phyloP scores from a whole-genome alignment of 225 moss, liverwort and hornwort species.

The Marchantia paleacea region DNA sequence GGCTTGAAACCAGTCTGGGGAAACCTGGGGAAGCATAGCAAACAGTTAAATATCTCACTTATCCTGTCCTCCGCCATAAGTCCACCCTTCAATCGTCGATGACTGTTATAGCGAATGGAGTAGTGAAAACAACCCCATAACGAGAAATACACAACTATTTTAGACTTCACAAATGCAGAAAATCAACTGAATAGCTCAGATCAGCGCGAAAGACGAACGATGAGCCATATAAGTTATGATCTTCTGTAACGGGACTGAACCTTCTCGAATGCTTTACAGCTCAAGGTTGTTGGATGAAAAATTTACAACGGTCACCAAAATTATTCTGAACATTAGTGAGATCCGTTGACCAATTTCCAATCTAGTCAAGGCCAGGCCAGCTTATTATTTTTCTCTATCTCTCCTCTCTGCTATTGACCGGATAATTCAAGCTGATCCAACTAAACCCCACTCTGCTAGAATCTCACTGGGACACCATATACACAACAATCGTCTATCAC shows the following conservation, averaged over 20 bases:
- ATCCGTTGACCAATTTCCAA: slow-evolving; percentile 24
- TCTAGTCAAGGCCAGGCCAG: slow-evolving; percentile 20
- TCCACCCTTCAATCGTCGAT: too few species aligned
- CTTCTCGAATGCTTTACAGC: slow-evolving; percentile 13
- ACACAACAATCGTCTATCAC: slow-evolving; percentile 8
- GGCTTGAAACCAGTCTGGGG: too few species aligned
- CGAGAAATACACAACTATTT: too few species aligned
- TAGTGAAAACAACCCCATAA: too few species aligned
- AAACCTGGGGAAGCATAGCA: too few species aligned
- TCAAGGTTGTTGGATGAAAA: not conserved
- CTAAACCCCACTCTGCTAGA: slow-evolving; percentile 13
- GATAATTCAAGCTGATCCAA: not conserved
- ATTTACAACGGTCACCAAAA: not conserved
- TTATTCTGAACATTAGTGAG: slow-evolving; percentile 11
- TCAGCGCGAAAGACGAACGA: not conserved
- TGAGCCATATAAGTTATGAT: not conserved
- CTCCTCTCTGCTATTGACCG: not conserved
- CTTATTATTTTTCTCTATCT: too few species aligned
- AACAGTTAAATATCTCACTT: too few species aligned
- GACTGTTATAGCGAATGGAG: too few species aligned
- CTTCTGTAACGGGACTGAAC: not conserved
- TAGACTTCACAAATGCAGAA: not conserved
- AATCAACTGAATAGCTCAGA: not conserved
- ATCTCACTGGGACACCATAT: not conserved
- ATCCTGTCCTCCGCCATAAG: too few species aligned